phyloP scores from a whole-genome alignment of 1,284 basidiomycete species.

The Ceratobasidium papillatum region DNA sequence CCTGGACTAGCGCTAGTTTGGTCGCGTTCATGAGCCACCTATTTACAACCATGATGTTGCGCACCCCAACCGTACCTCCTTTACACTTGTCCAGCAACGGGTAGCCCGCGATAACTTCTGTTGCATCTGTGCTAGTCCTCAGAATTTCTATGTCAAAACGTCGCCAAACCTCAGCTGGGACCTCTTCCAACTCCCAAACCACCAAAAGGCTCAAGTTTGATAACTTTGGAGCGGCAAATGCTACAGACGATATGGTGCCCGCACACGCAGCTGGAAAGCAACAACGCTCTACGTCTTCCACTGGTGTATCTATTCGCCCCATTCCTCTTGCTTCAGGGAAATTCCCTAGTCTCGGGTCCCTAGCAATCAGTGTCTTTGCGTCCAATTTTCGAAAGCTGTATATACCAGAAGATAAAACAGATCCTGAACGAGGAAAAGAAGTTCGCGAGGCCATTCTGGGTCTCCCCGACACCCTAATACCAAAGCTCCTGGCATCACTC shows the following conservation, averaged over 20 bases:
- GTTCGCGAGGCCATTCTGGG: constrained; percentile 56
- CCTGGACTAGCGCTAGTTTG: background rate
- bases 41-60: constrained; percentile 1
- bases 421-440: constrained; percentile 16
- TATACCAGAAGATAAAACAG: constrained; percentile 55
- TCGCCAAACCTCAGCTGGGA: constrained; percentile 4
- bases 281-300: background rate
- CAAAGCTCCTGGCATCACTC: constrained; percentile 62
- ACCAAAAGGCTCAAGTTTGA: constrained; percentile 23
- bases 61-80: no score
- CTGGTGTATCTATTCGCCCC: constrained; percentile 17
- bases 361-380: constrained; percentile 54
- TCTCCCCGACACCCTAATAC: constrained; percentile 63
- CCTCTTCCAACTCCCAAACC: background rate
- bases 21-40: background rate
- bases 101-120: background rate
- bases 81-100: background rate
- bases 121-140: background rate
- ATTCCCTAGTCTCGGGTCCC: constrained; percentile 19
- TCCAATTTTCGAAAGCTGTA: constrained; percentile 57
- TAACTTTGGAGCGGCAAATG: constrained; percentile 24
- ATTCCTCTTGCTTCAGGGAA: background rate
- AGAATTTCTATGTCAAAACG: constrained; percentile 20
- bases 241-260: constrained; percentile 7
- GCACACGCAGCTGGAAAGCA: constrained; percentile 28